Evolutionary conservation across 495 filamentous ascomycete genomes (phyloP).

Genomic region (Hypoxylon cercidicola): DNA sequence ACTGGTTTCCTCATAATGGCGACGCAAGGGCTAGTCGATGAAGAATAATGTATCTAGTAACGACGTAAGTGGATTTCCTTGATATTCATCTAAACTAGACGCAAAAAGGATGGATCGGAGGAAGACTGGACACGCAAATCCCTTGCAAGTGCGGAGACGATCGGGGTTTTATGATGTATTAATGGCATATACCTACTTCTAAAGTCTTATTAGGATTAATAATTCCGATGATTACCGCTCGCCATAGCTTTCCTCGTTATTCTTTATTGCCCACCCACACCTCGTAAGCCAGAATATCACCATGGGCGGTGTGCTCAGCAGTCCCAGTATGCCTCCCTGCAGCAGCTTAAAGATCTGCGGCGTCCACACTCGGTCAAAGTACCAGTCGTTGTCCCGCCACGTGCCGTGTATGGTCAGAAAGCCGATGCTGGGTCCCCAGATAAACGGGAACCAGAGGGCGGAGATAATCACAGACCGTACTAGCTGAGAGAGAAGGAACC

Average conservation of each 20-base stretch:
- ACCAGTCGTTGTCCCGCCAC: conserved; percentile 50
- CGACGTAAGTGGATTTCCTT: no score
- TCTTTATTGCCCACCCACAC: conserved; percentile 53
- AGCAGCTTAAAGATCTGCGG: conserved; percentile 57
- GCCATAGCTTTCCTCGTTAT: conserved; percentile 42
- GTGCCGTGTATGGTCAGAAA: conserved; percentile 49
- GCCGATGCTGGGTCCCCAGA: conserved; percentile 55
- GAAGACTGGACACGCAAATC: no score
- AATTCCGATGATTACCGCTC: conserved; percentile 21
- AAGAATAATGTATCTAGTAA: no score
- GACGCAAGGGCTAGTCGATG: no score
- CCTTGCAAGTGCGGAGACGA: no score
- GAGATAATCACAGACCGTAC: conserved; percentile 44
- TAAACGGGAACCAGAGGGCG: conserved; percentile 40
- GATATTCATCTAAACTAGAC: no score
- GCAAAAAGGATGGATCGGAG: no score
- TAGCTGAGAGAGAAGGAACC: conserved; percentile 42
- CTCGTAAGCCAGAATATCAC: conserved; percentile 54
- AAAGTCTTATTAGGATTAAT: conserved; percentile 5
- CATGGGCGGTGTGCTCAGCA: conserved; percentile 53
- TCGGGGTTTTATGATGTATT: no score
- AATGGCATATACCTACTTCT: conserved; percentile 28
- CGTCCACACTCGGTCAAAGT: conserved; percentile 51
- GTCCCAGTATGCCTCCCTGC: conserved; percentile 50
- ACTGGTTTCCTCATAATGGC: no score